Percentiles rank a stretch among this genome's conserved stretches.
These are phyloP conservation scores for Hemisphaericaspora xylofermentans DNA, from an alignment of 1,139 yeast genomes.

Conservation along the genomic window DNA sequence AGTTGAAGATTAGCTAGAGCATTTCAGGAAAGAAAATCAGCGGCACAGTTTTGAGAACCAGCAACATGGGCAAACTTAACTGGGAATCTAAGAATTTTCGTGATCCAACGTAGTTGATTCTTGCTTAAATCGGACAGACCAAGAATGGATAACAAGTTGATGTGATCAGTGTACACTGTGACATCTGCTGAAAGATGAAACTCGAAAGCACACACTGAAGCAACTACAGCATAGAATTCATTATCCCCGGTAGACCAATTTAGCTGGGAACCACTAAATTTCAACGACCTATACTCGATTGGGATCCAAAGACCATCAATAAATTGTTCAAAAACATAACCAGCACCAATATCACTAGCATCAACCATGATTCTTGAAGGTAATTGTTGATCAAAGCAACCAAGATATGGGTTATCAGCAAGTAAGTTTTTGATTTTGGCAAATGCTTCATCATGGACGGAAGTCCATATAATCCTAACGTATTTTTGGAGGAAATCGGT, in stretches of 20 bases:
- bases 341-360: no score
- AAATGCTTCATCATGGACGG: no score
- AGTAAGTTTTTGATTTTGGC: no score
- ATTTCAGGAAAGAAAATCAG: conserved; percentile 2
- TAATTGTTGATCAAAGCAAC: no score
- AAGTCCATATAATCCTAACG: background rate
- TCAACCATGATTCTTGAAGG: no score
- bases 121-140: background rate
- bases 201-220: background rate
- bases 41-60: background rate
- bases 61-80: background rate
- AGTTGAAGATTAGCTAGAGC: background rate
- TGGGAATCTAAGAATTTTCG: background rate
- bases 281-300: no score
- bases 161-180: background rate
- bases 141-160: background rate
- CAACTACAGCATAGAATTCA: conserved; percentile 1
- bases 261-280: conserved; percentile 2
- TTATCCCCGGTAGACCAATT: conserved; percentile 1
- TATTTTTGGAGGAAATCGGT: background rate
- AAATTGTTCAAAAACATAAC: no score
- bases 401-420: no score
- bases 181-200: background rate
- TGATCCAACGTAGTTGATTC: conserved; percentile 2
- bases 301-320: no score